A percentile compares a stretch with the other conserved stretches of the same genome.
Evolutionary conservation across 2,329 filamentous ascomycete genomes (phyloP).

Genomic region (Calonectria hongkongensis): DNA sequence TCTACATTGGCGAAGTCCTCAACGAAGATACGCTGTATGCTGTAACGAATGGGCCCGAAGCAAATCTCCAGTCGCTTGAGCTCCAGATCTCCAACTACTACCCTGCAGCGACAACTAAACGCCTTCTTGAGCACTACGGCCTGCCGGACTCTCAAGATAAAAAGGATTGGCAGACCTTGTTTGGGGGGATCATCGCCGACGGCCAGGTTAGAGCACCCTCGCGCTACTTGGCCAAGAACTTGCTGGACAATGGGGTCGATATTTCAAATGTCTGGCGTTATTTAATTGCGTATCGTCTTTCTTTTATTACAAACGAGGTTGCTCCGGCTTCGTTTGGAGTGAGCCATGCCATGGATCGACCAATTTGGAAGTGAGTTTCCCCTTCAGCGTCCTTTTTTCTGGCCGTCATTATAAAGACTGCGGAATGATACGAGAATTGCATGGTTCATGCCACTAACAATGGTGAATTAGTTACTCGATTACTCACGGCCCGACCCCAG

Average conservation of each 20-base stretch:
- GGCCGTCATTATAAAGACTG: not conserved
- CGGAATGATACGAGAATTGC: not conserved
- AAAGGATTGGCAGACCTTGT: slow-evolving; percentile 34
- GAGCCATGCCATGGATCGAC: slow-evolving; percentile 41
- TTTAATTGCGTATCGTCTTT: slow-evolving; percentile 37
- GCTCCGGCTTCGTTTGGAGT: slow-evolving; percentile 42
- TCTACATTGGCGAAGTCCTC: slow-evolving; percentile 38
- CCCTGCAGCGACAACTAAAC: slow-evolving; percentile 18
- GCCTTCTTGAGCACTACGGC: slow-evolving; percentile 30
- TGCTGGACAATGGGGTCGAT: slow-evolving; percentile 31
- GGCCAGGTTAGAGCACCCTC: slow-evolving; percentile 40
- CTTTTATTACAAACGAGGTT: slow-evolving; percentile 37
- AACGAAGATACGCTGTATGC: slow-evolving; percentile 41
- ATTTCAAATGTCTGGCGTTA: slow-evolving; percentile 36
- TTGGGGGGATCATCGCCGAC: slow-evolving; percentile 38
- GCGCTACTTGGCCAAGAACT: slow-evolving; percentile 29
- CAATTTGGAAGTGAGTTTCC: slow-evolving; percentile 40
- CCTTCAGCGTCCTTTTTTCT: not conserved
- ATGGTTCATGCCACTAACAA: not conserved
- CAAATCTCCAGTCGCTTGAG: slow-evolving; percentile 30
- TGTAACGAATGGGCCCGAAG: slow-evolving; percentile 34
- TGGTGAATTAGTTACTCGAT: slow-evolving; percentile 32
- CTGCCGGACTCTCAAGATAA: slow-evolving; percentile 25
- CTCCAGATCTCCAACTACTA: slow-evolving; percentile 42
- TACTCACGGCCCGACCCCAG: slow-evolving; percentile 27